Evolutionary conservation across 305 asterid species (phyloP).

Genomic region (Fraxinus sp.): DNA sequence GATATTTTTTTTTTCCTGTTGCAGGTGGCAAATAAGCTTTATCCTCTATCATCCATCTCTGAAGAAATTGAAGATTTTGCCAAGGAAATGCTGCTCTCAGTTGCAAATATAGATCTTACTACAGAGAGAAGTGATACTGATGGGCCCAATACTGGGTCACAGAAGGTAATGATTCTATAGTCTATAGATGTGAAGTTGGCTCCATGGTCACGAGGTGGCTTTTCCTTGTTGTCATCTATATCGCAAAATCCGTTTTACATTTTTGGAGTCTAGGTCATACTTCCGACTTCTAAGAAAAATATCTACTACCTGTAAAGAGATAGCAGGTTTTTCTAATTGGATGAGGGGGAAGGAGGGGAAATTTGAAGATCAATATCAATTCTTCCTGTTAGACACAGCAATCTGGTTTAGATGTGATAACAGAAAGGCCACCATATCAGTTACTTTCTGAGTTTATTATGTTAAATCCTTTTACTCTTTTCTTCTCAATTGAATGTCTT

Average conservation of each 20-base stretch:
- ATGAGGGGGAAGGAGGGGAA: not conserved
- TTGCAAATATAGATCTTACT: conserved; percentile 45
- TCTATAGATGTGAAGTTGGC: not conserved
- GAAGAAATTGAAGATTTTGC: conserved; percentile 85
- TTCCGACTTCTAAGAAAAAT: not conserved
- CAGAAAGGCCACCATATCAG: not conserved
- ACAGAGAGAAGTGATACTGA: conserved; percentile 43
- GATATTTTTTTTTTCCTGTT: conserved; percentile 26
- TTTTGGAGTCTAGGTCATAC: not conserved
- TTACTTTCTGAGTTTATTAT: not conserved
- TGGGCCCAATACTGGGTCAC: conserved; percentile 48
- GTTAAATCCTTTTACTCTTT: not conserved
- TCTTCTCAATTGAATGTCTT: not conserved
- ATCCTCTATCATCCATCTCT: conserved; percentile 76
- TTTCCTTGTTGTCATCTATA: not conserved
- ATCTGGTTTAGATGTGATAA: not conserved
- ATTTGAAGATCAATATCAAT: not conserved
- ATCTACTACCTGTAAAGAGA: not conserved
- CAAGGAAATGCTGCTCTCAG: conserved; percentile 73
- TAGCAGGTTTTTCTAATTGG: not conserved
- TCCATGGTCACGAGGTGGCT: not conserved
- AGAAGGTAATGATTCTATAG: conserved; percentile 45
- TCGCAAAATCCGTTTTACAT: not conserved
- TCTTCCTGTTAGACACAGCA: not conserved
- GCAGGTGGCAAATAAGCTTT: conserved; percentile 97